Conservation (phyloP, 306 rosid genomes). For the Neltuma alba region DNA sequence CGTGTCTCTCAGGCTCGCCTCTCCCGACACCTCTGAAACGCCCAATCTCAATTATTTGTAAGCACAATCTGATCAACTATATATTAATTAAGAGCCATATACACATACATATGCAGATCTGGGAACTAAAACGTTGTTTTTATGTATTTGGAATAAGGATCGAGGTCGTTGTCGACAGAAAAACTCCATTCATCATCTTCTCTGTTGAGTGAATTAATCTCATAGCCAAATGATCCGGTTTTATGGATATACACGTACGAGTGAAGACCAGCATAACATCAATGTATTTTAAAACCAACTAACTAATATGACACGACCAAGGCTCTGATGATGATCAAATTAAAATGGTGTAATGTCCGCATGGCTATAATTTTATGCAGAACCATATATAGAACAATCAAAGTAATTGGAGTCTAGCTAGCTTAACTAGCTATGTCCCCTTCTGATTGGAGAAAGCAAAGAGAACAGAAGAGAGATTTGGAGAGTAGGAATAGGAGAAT, state of each 20-base stretch:
- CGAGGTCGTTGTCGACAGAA: background rate
- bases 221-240: background rate
- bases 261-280: background rate
- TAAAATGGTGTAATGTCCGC: background rate
- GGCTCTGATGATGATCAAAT: background rate
- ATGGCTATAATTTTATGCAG: background rate
- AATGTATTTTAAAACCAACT: background rate
- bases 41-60: too few relatives aligned
- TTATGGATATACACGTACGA: background rate
- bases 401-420: too few relatives aligned
- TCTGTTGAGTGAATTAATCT: background rate
- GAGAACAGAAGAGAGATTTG: too few relatives aligned
- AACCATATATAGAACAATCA: background rate
- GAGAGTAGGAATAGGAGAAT: background rate
- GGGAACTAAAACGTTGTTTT: background rate
- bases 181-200: background rate
- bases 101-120: background rate
- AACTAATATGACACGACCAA: background rate
- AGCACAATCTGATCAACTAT: too few relatives aligned
- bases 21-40: constrained; percentile 77
- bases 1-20: constrained; percentile 51
- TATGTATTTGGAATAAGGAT: too few relatives aligned
- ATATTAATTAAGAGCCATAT: background rate
- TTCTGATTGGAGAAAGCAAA: background rate
- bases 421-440: too few relatives aligned